These are phyloP conservation scores for Vigna unguiculata DNA, from an alignment of 306 rosid genomes.

Conservation along the genomic window DNA sequence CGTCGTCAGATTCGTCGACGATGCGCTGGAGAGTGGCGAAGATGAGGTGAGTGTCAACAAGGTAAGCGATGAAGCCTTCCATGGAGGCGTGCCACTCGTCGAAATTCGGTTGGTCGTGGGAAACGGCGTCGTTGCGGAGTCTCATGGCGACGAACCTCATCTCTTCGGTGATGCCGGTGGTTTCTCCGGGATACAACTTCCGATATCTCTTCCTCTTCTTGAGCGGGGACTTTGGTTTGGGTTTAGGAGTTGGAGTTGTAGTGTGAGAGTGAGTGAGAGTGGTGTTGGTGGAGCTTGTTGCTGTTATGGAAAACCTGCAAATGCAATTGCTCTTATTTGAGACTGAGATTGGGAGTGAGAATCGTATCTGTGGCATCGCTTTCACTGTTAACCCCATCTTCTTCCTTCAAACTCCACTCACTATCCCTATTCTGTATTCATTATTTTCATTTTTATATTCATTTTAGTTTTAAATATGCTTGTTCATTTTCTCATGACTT, in stretches of 20 bases:
- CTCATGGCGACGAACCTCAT: slow-evolving; percentile 95
- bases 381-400: slow-evolving; percentile 53
- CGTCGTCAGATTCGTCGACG: slow-evolving; percentile 74
- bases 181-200: slow-evolving; percentile 81
- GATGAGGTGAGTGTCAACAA: slow-evolving; percentile 75
- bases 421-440: too few relatives aligned
- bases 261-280: slow-evolving; percentile 37
- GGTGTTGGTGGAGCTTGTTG: slow-evolving; percentile 1
- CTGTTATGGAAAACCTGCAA: slow-evolving; percentile 11
- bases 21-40: slow-evolving; percentile 81
- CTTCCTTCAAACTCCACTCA: too few relatives aligned
- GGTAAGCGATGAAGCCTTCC: slow-evolving; percentile 68
- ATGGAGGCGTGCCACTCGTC: slow-evolving; percentile 70
- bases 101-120: not conserved
- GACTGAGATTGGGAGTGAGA: not conserved
- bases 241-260: slow-evolving; percentile 5
- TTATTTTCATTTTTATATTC: too few relatives aligned
- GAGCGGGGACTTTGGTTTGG: slow-evolving; percentile 37
- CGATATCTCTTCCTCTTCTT: slow-evolving; percentile 67
- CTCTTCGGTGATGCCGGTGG: slow-evolving; percentile 86
- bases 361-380: slow-evolving; percentile 24
- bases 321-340: not conserved
- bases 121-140: slow-evolving; percentile 58
- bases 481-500: too few relatives aligned
- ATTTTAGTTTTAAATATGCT: too few relatives aligned